Evolutionary conservation across 1,284 basidiomycete species (phyloP).

Genomic region (Boletus semigastroideus): DNA sequence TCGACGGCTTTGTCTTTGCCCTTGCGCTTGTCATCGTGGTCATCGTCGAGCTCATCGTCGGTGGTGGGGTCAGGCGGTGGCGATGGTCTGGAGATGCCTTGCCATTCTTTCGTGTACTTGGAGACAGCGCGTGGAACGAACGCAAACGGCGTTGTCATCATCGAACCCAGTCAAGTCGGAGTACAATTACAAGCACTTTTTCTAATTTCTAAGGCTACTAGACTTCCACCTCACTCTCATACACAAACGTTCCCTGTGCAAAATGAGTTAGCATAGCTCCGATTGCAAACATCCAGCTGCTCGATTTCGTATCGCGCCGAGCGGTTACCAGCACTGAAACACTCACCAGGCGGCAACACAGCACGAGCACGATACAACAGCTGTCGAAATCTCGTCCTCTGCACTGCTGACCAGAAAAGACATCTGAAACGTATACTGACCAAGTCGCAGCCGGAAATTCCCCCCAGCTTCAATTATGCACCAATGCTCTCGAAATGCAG

Average conservation of each 20-base stretch:
- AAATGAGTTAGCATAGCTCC: slow-evolving; percentile 8
- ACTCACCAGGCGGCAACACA: slow-evolving; percentile 17
- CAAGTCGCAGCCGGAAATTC: background rate
- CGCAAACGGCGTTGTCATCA: slow-evolving; percentile 31
- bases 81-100: slow-evolving; percentile 10
- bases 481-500: background rate
- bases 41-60: slow-evolving; percentile 13
- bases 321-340: slow-evolving; percentile 24
- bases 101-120: slow-evolving; percentile 25
- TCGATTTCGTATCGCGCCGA: background rate
- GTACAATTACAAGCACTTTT: background rate
- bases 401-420: no score
- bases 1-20: slow-evolving; percentile 23
- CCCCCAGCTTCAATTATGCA: no score
- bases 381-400: slow-evolving; percentile 14
- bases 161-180: no score
- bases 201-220: no score
- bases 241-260: background rate
- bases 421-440: background rate
- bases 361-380: slow-evolving; percentile 12
- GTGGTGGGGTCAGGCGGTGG: slow-evolving; percentile 9
- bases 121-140: slow-evolving; percentile 39
- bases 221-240: background rate
- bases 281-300: slow-evolving; percentile 34
- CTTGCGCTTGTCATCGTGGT: slow-evolving; percentile 3